Conservation (phyloP, 208 protist species). For the Leptomonas pyrrhocoris region DNA sequence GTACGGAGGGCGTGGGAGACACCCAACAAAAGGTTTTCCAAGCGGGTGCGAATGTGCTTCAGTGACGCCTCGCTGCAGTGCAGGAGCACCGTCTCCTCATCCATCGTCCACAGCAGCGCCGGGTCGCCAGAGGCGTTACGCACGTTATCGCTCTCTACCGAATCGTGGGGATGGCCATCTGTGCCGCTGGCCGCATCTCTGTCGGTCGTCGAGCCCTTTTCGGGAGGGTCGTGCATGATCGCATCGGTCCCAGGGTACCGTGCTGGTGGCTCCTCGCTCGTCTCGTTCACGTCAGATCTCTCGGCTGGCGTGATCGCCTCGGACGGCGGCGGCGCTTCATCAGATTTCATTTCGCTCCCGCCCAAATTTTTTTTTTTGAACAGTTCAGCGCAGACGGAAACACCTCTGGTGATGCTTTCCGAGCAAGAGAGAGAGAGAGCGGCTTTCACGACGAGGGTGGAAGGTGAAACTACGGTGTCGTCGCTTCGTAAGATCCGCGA, state of each 20-base stretch:
- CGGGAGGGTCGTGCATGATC: conserved; percentile 1
- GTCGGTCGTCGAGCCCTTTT: neutral
- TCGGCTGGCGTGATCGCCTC: neutral
- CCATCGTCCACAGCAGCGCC: conserved; percentile 27
- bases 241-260: neutral
- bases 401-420: too few relatives aligned
- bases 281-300: neutral
- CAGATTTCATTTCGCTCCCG: neutral
- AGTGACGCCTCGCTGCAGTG: conserved; percentile 26
- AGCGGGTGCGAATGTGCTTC: conserved; percentile 16
- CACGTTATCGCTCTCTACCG: too few relatives aligned
- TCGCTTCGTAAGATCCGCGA: too few relatives aligned
- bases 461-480: too few relatives aligned
- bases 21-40: conserved; percentile 17
- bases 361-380: neutral
- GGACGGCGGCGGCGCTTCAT: neutral
- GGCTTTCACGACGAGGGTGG: too few relatives aligned
- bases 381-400: too few relatives aligned
- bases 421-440: too few relatives aligned
- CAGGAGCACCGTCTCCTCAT: conserved; percentile 30
- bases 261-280: neutral
- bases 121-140: neutral
- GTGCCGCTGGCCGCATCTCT: too few relatives aligned
- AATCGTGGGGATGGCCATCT: too few relatives aligned
- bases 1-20: conserved; percentile 19